Percentiles rank a stretch among this genome's conserved stretches.
Conservation (phyloP, 2,329 filamentous ascomycete genomes). For the Venturia pyrina region DNA sequence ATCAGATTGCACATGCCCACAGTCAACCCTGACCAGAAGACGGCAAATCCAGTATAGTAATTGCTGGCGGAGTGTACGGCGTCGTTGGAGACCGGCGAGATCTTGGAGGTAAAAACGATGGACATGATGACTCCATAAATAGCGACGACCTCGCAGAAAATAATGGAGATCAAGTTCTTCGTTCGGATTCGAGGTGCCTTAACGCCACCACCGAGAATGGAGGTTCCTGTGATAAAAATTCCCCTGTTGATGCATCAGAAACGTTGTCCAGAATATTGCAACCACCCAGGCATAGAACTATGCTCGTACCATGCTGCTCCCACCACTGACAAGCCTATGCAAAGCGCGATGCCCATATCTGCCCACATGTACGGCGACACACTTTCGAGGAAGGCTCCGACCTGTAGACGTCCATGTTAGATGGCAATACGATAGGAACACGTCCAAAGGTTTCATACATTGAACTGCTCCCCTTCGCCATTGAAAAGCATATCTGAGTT, state of each 20-base stretch:
- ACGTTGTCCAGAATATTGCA: constrained; percentile 3
- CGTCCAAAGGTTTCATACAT: constrained; percentile 47
- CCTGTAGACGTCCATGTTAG: constrained; percentile 35
- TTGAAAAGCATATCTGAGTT: constrained; percentile 92
- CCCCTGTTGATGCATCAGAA: constrained; percentile 52
- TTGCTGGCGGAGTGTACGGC: constrained; percentile 63
- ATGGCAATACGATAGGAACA: neutral
- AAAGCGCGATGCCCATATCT: constrained; percentile 78
- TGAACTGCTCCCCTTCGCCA: constrained; percentile 89
- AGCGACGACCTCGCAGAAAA: constrained; percentile 99
- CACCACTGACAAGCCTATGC: constrained; percentile 91
- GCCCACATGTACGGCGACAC: constrained; percentile 95
- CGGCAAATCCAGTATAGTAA: constrained; percentile 88
- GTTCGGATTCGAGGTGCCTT: constrained; percentile 95
- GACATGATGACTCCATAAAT: constrained; percentile 99
- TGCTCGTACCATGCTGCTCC: constrained; percentile 82
- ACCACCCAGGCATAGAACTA: neutral
- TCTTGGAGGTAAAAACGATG: constrained; percentile 91
- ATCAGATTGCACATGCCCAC: constrained; percentile 94
- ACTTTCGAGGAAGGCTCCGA: constrained; percentile 88
- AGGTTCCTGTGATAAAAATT: constrained; percentile 96
- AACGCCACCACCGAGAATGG: constrained; percentile 93
- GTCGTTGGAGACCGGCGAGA: constrained; percentile 55
- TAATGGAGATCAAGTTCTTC: constrained; percentile 99
- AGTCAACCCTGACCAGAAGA: constrained; percentile 93